These are phyloP conservation scores for Zizania palustris DNA, from an alignment of 202 grass and related monocot species.

Conservation along the genomic window DNA sequence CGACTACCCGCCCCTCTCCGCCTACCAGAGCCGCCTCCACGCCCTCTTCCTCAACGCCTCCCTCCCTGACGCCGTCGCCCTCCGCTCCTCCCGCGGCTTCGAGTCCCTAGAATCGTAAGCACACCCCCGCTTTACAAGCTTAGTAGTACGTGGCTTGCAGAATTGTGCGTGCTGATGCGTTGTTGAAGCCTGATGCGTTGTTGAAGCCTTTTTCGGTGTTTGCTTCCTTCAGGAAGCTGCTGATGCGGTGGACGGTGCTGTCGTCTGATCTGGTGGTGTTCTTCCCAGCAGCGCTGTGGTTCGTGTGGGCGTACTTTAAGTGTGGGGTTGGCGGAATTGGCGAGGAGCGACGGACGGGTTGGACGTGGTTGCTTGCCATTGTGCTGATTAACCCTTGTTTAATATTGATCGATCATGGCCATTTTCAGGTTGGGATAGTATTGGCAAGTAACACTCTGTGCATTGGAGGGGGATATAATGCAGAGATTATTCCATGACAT, in stretches of 20 bases:
- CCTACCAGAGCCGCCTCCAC: conserved; percentile 90
- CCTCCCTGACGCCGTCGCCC: conserved; percentile 66
- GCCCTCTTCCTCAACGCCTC: conserved; percentile 72
- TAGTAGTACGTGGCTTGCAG: background rate
- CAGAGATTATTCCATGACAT: background rate
- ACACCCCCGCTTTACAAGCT: background rate
- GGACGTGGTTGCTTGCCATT: conserved; percentile 77
- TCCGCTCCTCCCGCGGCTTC: conserved; percentile 74
- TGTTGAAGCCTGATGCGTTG: conserved; percentile 12
- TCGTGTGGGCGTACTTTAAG: conserved; percentile 66
- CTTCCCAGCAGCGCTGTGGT: conserved; percentile 70
- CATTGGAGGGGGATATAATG: background rate
- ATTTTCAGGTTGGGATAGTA: conserved; percentile 73
- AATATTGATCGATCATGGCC: conserved; percentile 84
- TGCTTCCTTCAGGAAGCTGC: conserved; percentile 64
- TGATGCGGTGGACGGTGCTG: conserved; percentile 91
- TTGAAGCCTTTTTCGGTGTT: conserved; percentile 17
- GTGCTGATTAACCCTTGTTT: conserved; percentile 78
- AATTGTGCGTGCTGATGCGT: background rate
- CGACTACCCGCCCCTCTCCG: conserved; percentile 94
- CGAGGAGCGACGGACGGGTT: conserved; percentile 40
- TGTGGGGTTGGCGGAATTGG: conserved; percentile 1
- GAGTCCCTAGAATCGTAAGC: conserved; percentile 73
- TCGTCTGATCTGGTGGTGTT: conserved; percentile 77
- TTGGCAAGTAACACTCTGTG: background rate